These are phyloP conservation scores for Magnusiomyces paraingens DNA, from an alignment of 1,139 yeast genomes.

Conservation along the genomic window DNA sequence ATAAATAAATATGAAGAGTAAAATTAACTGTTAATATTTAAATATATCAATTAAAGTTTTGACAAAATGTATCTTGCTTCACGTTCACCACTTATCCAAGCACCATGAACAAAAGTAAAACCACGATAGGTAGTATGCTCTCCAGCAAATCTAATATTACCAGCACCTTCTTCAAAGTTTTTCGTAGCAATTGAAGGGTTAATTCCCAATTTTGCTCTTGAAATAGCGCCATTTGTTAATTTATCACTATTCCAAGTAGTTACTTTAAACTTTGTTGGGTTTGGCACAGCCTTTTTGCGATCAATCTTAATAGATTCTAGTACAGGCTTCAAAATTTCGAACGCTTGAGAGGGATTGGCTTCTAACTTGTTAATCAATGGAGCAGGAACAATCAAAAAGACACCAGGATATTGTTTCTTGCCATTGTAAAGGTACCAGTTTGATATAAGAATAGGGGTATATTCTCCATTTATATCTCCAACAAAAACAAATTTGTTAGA, in stretches of 20 bases:
- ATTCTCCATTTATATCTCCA: constrained; percentile 24
- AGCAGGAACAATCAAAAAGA: constrained; percentile 31
- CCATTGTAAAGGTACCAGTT: constrained; percentile 36
- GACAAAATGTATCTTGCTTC: constrained; percentile 44
- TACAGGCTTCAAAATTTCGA: constrained; percentile 43
- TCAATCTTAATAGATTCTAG: constrained; percentile 27
- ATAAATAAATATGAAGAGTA: too few relatives aligned
- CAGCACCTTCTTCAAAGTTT: constrained; percentile 52
- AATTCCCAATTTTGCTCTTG: constrained; percentile 59
- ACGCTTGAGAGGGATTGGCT: constrained; percentile 37
- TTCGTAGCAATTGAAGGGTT: constrained; percentile 56
- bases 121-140: constrained; percentile 75
- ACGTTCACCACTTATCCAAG: constrained; percentile 67
- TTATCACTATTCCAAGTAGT: constrained; percentile 68
- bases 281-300: constrained; percentile 30
- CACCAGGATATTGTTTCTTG: constrained; percentile 21
- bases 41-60: too few relatives aligned
- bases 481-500: constrained; percentile 47
- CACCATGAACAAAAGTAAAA: constrained; percentile 84
- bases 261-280: constrained; percentile 50
- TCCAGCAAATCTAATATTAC: constrained; percentile 68
- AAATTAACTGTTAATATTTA: too few relatives aligned
- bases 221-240: constrained; percentile 66
- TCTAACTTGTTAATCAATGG: constrained; percentile 49
- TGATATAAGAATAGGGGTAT: constrained; percentile 47